Conservation (phyloP, 1,284 basidiomycete species). For the Stygiomarasmius scandens region DNA sequence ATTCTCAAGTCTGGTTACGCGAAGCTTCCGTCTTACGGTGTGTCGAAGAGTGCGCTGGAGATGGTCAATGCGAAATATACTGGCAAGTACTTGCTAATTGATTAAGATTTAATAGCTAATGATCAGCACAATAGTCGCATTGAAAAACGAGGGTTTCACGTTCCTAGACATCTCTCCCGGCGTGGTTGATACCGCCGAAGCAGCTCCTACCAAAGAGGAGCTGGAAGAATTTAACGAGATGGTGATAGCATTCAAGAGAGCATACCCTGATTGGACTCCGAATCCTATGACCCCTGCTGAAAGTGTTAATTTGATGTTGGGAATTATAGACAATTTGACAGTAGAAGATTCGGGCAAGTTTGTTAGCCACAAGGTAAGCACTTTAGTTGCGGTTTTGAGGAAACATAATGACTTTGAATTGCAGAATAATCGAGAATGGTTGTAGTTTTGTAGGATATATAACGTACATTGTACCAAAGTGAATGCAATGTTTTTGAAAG, state of each 20-base stretch:
- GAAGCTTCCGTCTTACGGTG: slow-evolving; percentile 28
- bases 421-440: too few relatives aligned
- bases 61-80: slow-evolving; percentile 43
- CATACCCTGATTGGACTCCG: background rate
- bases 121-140: background rate
- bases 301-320: too few relatives aligned
- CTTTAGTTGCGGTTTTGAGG: too few relatives aligned
- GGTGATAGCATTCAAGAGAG: background rate
- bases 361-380: too few relatives aligned
- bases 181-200: background rate
- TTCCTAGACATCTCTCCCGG: background rate
- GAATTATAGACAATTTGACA: too few relatives aligned
- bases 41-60: slow-evolving; percentile 42
- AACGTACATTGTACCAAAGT: too few relatives aligned
- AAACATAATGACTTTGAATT: too few relatives aligned
- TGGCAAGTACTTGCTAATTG: background rate
- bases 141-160: background rate
- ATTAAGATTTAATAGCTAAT: background rate
- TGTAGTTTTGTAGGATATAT: too few relatives aligned
- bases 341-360: too few relatives aligned
- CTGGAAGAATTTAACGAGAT: background rate
- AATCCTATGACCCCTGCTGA: too few relatives aligned
- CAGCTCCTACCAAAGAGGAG: background rate
- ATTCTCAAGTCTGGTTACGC: slow-evolving; percentile 18
- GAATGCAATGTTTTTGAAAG: too few relatives aligned